A percentile compares a stretch with the other conserved stretches of the same genome.
These are phyloP conservation scores for Lactarius vividus DNA, from an alignment of 768 basidiomycete species.

Conservation along the genomic window DNA sequence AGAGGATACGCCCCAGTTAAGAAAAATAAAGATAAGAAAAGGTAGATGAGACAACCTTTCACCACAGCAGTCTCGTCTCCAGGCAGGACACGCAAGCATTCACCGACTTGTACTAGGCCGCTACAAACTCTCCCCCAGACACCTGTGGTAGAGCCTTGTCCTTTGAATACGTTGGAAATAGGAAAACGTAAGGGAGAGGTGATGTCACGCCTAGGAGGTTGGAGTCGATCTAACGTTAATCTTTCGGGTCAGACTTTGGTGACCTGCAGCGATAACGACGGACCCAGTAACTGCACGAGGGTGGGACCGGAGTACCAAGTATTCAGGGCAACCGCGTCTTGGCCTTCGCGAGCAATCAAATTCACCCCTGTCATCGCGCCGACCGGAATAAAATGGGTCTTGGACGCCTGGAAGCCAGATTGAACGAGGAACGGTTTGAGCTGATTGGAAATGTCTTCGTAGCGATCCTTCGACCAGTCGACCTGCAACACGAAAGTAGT, in stretches of 20 bases:
- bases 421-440: constrained; percentile 81
- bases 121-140: constrained; percentile 83
- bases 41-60: constrained; percentile 39
- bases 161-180: constrained; percentile 93
- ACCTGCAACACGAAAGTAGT: constrained; percentile 51
- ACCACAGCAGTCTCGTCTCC: constrained; percentile 89
- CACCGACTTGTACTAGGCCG: constrained; percentile 91
- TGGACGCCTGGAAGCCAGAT: constrained; percentile 79
- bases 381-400: constrained; percentile 83
- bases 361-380: constrained; percentile 91
- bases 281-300: constrained; percentile 80
- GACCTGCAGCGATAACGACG: constrained; percentile 20
- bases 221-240: constrained; percentile 60
- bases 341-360: constrained; percentile 51
- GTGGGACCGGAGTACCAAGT: constrained; percentile 88
- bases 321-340: constrained; percentile 46
- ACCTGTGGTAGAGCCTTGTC: constrained; percentile 71
- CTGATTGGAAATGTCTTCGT: constrained; percentile 74
- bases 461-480: constrained; percentile 79
- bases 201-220: constrained; percentile 78
- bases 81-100: constrained; percentile 80
- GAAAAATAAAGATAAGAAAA: not conserved
- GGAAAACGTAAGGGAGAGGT: constrained; percentile 79
- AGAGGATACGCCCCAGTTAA: not conserved
- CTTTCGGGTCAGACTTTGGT: constrained; percentile 6